Evolutionary conservation across 2,329 filamentous ascomycete genomes (phyloP), one percentile per base, ranked within the genome.

Genomic region (Calonectria multiphialidica): DNA sequence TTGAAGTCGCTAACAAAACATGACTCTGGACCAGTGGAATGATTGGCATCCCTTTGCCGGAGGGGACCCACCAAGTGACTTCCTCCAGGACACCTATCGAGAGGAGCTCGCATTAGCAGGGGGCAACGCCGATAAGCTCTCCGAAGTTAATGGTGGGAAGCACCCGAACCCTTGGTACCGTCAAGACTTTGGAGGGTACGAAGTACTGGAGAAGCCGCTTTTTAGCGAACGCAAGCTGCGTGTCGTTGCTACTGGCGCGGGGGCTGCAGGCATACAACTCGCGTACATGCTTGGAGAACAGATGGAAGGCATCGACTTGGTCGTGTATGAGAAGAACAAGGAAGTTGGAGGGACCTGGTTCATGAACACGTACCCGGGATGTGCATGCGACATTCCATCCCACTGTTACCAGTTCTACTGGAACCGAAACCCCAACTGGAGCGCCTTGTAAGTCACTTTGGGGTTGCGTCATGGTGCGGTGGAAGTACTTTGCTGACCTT

Each of bases 311-410:
- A 15, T 53, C 15, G 23, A 23, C 21, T 28, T 53, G 23, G 21
- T 15, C 6, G 33, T 55, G 12, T 55, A 33, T 35, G 50, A 55
- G 50, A 55, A 55, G n/a, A 55, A 35, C 28, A 18, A 28, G 12
- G 50, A 55, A 8, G 50, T 55, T 16, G 70, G 70, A 33, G 70
- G 70, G 35, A 72, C 86, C 3, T 90, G 87, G 87, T 84, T 87
- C 50, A 87, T 88, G 68, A 89, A 89, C 66, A 79, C 84, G 5
- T 93, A 93, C 74, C 91, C 91, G 0, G 91, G 91, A 33, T 4
- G 90, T 92, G 1, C 84, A 45, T 94, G 92, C 76, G 92, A 94
- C 47, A 89, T 94, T 12, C 91, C 92, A 0, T 88, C 91, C 0
- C 91, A 93, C 79, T 90, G 91, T 21, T 94, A 94, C 76, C 92